A percentile compares a stretch with the other conserved stretches of the same genome.
Evolutionary conservation across 306 rosid genomes (phyloP).

Genomic region (Trichosanthes truncata): DNA sequence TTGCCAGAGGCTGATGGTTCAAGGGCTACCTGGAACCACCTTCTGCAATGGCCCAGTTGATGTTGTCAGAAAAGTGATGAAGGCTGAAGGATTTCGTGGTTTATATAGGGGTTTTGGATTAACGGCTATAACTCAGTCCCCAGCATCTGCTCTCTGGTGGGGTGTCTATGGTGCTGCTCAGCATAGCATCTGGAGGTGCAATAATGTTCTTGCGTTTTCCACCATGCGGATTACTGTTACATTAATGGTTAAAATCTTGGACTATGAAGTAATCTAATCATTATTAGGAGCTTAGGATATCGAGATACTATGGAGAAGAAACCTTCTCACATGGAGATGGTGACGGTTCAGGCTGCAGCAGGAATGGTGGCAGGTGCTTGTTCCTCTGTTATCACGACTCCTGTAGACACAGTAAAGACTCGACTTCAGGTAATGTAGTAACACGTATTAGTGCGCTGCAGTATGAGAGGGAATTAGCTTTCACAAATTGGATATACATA

Average conservation of each 20-base stretch:
- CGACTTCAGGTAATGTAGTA: constrained; percentile 57
- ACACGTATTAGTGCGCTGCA: not conserved
- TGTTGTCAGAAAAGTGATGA: constrained; percentile 37
- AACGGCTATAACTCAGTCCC: constrained; percentile 60
- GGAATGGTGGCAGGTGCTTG: constrained; percentile 85
- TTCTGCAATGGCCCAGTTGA: constrained; percentile 52
- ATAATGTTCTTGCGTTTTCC: constrained; percentile 1
- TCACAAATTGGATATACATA: not conserved
- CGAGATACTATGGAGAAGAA: constrained; percentile 40
- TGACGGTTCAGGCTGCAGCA: constrained; percentile 70
- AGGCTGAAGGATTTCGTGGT: constrained; percentile 74
- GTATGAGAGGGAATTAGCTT: not conserved
- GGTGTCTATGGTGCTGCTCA: constrained; percentile 85
- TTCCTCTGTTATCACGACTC: constrained; percentile 72
- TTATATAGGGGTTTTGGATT: constrained; percentile 76
- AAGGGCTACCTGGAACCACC: constrained; percentile 74
- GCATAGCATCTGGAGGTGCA: constrained; percentile 78
- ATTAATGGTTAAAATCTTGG: not conserved
- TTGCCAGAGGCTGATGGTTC: constrained; percentile 87
- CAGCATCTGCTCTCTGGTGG: constrained; percentile 97
- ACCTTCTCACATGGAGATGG: constrained; percentile 73
- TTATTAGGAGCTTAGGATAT: constrained; percentile 52
- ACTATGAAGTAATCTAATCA: not conserved
- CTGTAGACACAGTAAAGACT: constrained; percentile 81
- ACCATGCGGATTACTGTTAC: not conserved